Evolutionary conservation across 1,139 yeast species (phyloP).

Genomic region (Yamadazyma mexicana): DNA sequence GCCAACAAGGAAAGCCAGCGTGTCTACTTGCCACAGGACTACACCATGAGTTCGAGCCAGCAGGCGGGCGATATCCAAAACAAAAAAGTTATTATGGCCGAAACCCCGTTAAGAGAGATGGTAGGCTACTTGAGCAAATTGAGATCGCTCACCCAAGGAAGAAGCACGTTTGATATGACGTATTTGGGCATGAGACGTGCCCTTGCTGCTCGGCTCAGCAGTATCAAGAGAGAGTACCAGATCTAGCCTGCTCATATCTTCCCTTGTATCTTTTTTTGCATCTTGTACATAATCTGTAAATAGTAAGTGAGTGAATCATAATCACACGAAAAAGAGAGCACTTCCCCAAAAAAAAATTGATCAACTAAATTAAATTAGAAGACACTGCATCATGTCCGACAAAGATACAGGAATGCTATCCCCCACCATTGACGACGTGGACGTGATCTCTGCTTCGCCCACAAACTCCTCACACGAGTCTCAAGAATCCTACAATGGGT

Average conservation of each 20-base stretch:
- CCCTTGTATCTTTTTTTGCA: background rate
- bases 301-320: background rate
- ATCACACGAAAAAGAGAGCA: slow-evolving; percentile 1
- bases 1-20: slow-evolving; percentile 52
- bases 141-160: slow-evolving; percentile 85
- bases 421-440: slow-evolving; percentile 1
- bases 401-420: slow-evolving; percentile 3
- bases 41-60: slow-evolving; percentile 29
- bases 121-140: slow-evolving; percentile 79
- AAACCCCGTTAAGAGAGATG: slow-evolving; percentile 87
- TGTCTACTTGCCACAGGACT: slow-evolving; percentile 61
- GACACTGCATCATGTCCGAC: slow-evolving; percentile 1
- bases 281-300: background rate
- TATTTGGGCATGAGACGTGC: slow-evolving; percentile 72
- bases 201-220: slow-evolving; percentile 38
- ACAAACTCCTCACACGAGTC: slow-evolving; percentile 17
- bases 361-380: background rate
- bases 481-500: slow-evolving; percentile 28
- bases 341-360: background rate
- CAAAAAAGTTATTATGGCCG: slow-evolving; percentile 65
- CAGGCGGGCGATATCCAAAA: slow-evolving; percentile 22
- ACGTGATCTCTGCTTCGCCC: slow-evolving; percentile 12
- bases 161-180: slow-evolving; percentile 81
- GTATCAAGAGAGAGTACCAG: slow-evolving; percentile 6
- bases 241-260: background rate